phyloP scores from a whole-genome alignment of 2,329 filamentous ascomycete genomes.

The Emydomyces testavorans region DNA sequence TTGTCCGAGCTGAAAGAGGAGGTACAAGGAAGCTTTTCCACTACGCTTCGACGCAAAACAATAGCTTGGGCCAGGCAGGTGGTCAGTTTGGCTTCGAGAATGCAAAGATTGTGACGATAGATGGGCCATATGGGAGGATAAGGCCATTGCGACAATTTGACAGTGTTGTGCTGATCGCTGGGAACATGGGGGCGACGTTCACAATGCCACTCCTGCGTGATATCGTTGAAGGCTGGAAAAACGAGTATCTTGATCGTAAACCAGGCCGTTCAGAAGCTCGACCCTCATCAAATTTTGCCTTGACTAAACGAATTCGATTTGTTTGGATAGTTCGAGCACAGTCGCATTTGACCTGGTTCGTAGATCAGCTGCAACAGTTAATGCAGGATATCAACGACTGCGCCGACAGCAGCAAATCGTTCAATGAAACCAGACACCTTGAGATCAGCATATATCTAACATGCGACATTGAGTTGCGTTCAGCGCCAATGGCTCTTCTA shows the following conservation, averaged over 20 bases:
- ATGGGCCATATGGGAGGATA: conserved; percentile 44
- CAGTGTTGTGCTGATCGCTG: conserved; percentile 48
- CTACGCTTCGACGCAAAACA: conserved; percentile 37
- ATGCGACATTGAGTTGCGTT: conserved; percentile 34
- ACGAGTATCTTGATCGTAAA: conserved; percentile 20
- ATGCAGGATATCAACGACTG: conserved; percentile 33
- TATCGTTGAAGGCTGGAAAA: conserved; percentile 40
- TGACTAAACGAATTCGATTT: conserved; percentile 42
- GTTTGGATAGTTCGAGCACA: conserved; percentile 50
- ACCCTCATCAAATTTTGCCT: neutral
- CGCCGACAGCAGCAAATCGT: conserved; percentile 23
- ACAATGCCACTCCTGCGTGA: conserved; percentile 46
- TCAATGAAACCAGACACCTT: conserved; percentile 31
- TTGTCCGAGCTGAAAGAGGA: conserved; percentile 45
- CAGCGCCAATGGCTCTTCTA: neutral
- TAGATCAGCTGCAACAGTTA: conserved; percentile 38
- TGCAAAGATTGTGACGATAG: conserved; percentile 36
- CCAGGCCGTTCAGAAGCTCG: neutral
- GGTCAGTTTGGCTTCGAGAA: conserved; percentile 10
- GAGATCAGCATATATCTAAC: conserved; percentile 47
- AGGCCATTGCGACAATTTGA: conserved; percentile 49
- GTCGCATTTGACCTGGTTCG: conserved; percentile 44
- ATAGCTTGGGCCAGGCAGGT: conserved; percentile 14
- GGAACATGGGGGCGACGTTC: conserved; percentile 50
- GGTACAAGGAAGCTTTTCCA: conserved; percentile 42